Evolutionary conservation across 2,329 filamentous ascomycete species (phyloP).

Genomic region (Mariannaea elegans): DNA sequence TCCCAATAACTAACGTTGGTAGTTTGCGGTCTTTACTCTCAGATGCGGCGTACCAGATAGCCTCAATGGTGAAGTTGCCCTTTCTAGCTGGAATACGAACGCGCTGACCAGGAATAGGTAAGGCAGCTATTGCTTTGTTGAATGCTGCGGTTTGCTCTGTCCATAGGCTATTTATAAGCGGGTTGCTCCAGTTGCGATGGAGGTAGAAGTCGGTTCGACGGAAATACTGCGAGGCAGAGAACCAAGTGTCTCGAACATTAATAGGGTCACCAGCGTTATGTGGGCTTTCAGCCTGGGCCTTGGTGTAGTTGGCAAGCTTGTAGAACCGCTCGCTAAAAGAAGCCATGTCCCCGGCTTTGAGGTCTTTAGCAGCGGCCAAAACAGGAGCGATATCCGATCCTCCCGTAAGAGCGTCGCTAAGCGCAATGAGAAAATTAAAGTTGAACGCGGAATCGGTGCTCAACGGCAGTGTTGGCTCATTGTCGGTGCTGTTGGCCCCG

Average conservation of each 20-base stretch:
- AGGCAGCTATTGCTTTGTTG: conserved; percentile 47
- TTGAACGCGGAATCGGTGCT: conserved; percentile 8
- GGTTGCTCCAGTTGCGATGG: conserved; percentile 51
- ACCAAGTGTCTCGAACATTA: conserved; percentile 40
- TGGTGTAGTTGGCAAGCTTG: conserved; percentile 34
- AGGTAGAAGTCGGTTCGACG: conserved; percentile 53
- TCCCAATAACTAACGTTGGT: conserved; percentile 53
- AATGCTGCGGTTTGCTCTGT: conserved; percentile 47
- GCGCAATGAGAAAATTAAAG: conserved; percentile 12
- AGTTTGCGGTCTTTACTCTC: conserved; percentile 27
- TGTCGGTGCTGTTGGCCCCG: neutral
- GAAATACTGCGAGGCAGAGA: conserved; percentile 53
- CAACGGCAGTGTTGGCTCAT: conserved; percentile 1
- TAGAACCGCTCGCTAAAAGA: conserved; percentile 36
- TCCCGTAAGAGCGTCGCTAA: conserved; percentile 5
- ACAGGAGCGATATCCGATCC: conserved; percentile 45
- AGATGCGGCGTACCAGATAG: conserved; percentile 46
- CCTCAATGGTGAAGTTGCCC: conserved; percentile 46
- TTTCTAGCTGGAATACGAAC: conserved; percentile 39
- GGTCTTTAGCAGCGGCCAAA: conserved; percentile 41
- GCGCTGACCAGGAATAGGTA: conserved; percentile 48
- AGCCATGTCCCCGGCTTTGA: conserved; percentile 34
- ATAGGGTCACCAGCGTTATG: conserved; percentile 32
- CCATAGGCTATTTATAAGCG: conserved; percentile 51
- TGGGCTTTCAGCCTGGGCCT: conserved; percentile 29